Evolutionary conservation across 805 yeast species (phyloP).

Genomic region (Wickerhamiella qilinensis): DNA sequence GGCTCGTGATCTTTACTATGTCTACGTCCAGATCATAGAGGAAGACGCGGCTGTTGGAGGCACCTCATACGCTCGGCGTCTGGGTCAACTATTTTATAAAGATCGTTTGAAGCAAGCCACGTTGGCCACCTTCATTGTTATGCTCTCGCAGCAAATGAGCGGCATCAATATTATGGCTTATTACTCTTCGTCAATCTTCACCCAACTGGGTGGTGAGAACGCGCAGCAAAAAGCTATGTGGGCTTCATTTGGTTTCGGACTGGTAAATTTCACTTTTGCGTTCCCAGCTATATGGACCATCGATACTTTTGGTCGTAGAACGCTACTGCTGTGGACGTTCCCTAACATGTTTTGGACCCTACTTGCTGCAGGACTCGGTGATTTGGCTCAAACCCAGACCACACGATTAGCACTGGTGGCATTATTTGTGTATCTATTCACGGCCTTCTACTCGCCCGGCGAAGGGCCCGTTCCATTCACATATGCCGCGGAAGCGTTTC

Average conservation of each 20-base stretch:
- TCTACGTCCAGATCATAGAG: conserved; percentile 34
- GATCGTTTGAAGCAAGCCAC: conserved; percentile 68
- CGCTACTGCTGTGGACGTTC: conserved; percentile 38
- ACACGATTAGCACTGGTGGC: conserved; percentile 50
- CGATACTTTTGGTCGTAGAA: conserved; percentile 61
- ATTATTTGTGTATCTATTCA: conserved; percentile 57
- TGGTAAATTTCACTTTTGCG: conserved; percentile 65
- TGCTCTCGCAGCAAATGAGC: conserved; percentile 85
- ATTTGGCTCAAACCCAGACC: conserved; percentile 40
- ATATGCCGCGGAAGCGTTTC: conserved; percentile 47
- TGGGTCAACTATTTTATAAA: conserved; percentile 12
- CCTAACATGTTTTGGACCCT: conserved; percentile 43
- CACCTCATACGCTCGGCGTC: conserved; percentile 9
- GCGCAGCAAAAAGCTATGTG: conserved; percentile 30
- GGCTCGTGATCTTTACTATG: conserved; percentile 49
- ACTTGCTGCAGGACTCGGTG: conserved; percentile 40
- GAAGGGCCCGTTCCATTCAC: conserved; percentile 87
- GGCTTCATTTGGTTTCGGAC: conserved; percentile 80
- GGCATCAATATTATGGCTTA: conserved; percentile 82
- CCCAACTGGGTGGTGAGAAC: conserved; percentile 25
- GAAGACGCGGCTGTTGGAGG: conserved; percentile 33
- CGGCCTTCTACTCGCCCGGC: conserved; percentile 64
- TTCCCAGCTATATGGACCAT: conserved; percentile 69
- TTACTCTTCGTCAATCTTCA: conserved; percentile 64
- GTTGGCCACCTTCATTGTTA: conserved; percentile 62